phyloP scores from a whole-genome alignment of 148 eudicot species.

The Vaccinium macrocarpon region DNA sequence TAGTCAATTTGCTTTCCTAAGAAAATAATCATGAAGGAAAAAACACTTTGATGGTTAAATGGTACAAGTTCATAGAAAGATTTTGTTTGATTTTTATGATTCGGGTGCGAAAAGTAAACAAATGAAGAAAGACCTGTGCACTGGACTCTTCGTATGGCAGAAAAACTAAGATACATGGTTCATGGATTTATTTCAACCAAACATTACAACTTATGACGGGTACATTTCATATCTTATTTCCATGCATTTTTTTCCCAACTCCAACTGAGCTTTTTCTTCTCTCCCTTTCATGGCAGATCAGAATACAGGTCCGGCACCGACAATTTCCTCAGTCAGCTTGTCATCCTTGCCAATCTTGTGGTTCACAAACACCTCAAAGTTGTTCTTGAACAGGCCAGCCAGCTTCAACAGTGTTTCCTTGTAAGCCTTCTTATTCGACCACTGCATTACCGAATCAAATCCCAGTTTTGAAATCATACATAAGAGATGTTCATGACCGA shows the following conservation, averaged over 20 bases:
- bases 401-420: slow-evolving; percentile 55
- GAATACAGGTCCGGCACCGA: slow-evolving; percentile 68
- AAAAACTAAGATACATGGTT: neutral
- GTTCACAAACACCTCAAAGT: slow-evolving; percentile 58
- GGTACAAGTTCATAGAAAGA: too few species aligned
- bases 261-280: neutral
- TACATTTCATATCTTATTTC: slow-evolving; percentile 10
- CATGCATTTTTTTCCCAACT: neutral
- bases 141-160: neutral
- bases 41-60: too few species aligned
- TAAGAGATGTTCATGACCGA: neutral
- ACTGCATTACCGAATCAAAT: slow-evolving; percentile 32
- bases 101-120: too few species aligned
- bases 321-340: slow-evolving; percentile 58
- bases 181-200: neutral
- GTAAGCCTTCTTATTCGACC: slow-evolving; percentile 59
- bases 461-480: neutral
- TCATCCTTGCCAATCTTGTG: slow-evolving; percentile 60
- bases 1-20: too few species aligned
- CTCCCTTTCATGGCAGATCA: slow-evolving; percentile 18
- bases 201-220: neutral
- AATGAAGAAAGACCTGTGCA: neutral
- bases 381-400: slow-evolving; percentile 63
- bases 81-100: too few species aligned
- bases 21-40: too few species aligned